A percentile compares a stretch with the other conserved stretches of the same genome.
Conservation (phyloP, 257 asterid genomes). For the Solanum verrucosum region DNA sequence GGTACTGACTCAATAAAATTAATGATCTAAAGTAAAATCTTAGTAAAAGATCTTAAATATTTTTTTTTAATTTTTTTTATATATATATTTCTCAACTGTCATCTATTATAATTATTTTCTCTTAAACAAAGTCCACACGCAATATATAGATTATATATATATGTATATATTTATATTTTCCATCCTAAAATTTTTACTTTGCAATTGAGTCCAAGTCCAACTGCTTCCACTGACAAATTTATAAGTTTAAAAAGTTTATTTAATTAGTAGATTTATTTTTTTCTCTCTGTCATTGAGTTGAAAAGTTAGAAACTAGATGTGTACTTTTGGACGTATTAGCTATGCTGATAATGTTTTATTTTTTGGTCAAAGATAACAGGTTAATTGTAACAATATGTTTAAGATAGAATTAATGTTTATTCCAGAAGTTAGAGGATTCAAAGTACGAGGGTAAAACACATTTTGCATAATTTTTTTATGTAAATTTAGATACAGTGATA, state of each 20-base stretch:
- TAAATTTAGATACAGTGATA: too few species aligned
- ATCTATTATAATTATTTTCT: background rate
- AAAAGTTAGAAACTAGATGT: background rate
- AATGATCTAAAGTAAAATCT: too few species aligned
- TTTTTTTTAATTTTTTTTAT: too few species aligned
- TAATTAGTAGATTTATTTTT: background rate
- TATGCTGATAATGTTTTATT: background rate
- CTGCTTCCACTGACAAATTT: slow-evolving; percentile 3
- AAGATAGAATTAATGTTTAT: background rate
- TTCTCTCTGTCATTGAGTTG: background rate
- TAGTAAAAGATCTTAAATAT: too few species aligned
- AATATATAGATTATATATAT: background rate
- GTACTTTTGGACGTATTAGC: background rate
- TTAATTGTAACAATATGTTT: background rate
- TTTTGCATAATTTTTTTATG: background rate
- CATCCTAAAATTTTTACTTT: background rate
- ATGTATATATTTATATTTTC: too few species aligned
- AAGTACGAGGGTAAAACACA: background rate
- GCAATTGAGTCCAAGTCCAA: background rate
- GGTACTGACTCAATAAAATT: too few species aligned
- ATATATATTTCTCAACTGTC: background rate
- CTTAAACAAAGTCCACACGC: slow-evolving; percentile 16
- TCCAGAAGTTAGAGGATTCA: background rate
- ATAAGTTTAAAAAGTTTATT: background rate
- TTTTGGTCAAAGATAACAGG: background rate